Evolutionary conservation across 2,329 filamentous ascomycete genomes (phyloP), one percentile per base, ranked within the genome.

Genomic region (Parasarocladium wereldwijsianum): DNA sequence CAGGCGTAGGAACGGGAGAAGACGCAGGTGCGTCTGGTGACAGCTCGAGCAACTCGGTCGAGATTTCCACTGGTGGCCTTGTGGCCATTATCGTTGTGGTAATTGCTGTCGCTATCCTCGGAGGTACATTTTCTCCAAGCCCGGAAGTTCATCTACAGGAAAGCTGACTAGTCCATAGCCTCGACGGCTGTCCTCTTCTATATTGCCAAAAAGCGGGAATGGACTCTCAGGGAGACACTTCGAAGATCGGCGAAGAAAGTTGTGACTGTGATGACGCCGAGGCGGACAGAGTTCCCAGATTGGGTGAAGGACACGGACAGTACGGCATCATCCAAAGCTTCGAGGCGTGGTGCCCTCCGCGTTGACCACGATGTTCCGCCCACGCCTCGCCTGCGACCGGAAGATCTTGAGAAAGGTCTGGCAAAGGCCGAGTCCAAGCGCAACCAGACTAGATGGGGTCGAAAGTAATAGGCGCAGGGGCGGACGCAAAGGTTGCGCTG

Each of bases 191-290:
- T 71, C 3, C 68, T 90, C 17, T 92, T 80, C 57, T 83, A 76
- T 50, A 50, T 87, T 21, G 79, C 83, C 32, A 90, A 90, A 62
- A 85, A 83, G 57, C 71, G 76, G 26, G 80, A 86, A 51, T 90
- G 83, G 83, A 79, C 75, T 40, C 61, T 90, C 40, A 70, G 75
- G 34, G 71, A 81, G 46, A 78, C 65, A 17, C 62, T 92, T 34
- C 68, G 76, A 32, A 70, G 69, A 38, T 85, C 80, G 2, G 71
- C 72, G 18, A 64, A 62, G 37, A 71, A 61, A 43, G 69, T 77
- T 17, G 68, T 66, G 24, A 66, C 62, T 4, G 72, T 64, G 5
- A 58, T 77, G 32, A 76, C 72, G n/a, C 72, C 72, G 5, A 57
- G 70, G 27, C 60, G 70, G 33, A 52, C 61, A 33, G 69, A 74